Evolutionary conservation across 192 early-diverging fungal genomes (phyloP), one percentile per base, ranked within the genome.

Genomic region (Coemansia sp.): DNA sequence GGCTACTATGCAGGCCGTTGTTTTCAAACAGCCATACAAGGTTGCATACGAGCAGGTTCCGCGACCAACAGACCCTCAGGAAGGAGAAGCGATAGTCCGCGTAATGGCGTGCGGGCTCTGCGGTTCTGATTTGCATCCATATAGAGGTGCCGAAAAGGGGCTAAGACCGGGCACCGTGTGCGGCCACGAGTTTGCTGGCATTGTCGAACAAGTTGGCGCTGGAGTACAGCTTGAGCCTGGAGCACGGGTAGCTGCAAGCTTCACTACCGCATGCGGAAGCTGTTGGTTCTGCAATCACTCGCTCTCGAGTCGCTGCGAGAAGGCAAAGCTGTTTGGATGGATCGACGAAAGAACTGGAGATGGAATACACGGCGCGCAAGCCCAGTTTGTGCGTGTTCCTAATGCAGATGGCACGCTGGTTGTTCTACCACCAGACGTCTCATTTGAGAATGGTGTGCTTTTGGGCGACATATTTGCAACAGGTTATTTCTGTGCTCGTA

Each of bases 161-260:
- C 56, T 81, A 23, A 75, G 70, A 9, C 57, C 63, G 47, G 77
- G 74, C 43, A 86, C 85, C 0, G 71, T 83, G 26, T 85, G 81
- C 67, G 85, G 85, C 0, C 85, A 86, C 56, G 85, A 86, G 70
- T 86, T 86, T 67, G 75, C 83, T 19, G 85, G 85, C 9, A 38
- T 73, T 15, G 67, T 86, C 16, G 68, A 75, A 23, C 63, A 86
- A 58, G 61, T 83, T n/a, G 85, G 85, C 15, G 38, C 48, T 16
- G 67, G 65, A 2, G 83, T 84, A 8, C 59, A 56, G 26, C 64
- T 74, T 15, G 56, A 9, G 15, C 63, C 74, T 23, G 85, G 85
- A 1, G 73, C 84, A 58, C 76, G 85, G 1, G 85, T 86, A 42
- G 79, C 74, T 7, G 72, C 76, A 6, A 77, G 79, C 53, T 86